Evolutionary conservation across 306 rosid genomes (phyloP), one percentile per base, ranked within the genome.

Genomic region (Delonix regia): DNA sequence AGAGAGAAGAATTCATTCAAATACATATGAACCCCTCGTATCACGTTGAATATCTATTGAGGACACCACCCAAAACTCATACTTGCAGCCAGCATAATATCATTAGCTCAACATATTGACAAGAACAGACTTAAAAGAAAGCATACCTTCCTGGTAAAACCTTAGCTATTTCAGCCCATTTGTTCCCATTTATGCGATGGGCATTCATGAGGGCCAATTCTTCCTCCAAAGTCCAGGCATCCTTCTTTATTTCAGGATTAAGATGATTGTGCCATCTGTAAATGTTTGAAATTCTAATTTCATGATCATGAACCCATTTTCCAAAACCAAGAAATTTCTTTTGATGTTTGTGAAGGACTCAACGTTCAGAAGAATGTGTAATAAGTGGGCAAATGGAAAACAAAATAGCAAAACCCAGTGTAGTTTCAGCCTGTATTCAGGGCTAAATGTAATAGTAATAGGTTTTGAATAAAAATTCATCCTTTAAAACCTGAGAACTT

Each of bases 181-280:
- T 93, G 83, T 95, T 95, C 85, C 98, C 99, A 82, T 91, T 85
- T 14, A 67, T 55, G 72, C 41, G 90, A 87, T 95, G 99, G 81
- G 98, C 97, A 76, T 88, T 83, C 97, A 95, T 95, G 60, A 95
- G 86, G 59, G 93, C 89, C 74, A 87, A 68, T 85, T 95, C 99
- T 90, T 95, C 99, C 42, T 88, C 97, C 80, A 85, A 75, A 3
- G 96, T 88, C 99, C 99, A 95, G 44, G 99, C 97, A 69, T 91
- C 99, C 82, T 87, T 95, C 84, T 88, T 95, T 86, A 95, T 95
- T 19, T 85, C 94, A 45, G 99, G 99, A 86, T 95, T 95, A 77
- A 95, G 88, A 87, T 95, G 98, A 85, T 95, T 95, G 87, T 95
- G 99, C 99, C 99, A 95, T 89, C 99, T 95, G 88, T 68, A 83